These are phyloP conservation scores for Parathielavia hyrcaniae DNA, from an alignment of 495 filamentous ascomycete species.

Conservation along the genomic window DNA sequence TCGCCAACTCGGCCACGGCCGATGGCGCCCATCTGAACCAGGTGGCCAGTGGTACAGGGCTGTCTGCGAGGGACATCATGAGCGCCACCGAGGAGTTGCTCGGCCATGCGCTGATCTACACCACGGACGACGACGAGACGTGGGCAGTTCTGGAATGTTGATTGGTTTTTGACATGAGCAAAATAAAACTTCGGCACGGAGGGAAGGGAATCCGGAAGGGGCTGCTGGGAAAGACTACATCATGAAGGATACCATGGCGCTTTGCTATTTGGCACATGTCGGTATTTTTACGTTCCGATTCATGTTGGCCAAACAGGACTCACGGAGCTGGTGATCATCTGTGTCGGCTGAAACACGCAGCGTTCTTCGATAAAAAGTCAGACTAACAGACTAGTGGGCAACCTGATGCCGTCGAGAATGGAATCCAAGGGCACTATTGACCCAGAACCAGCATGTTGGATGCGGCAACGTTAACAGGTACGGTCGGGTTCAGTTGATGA, in stretches of 20 bases:
- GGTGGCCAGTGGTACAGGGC: slow-evolving; percentile 56
- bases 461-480: slow-evolving; percentile 8
- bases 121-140: slow-evolving; percentile 82
- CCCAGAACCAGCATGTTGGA: slow-evolving; percentile 14
- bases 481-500: slow-evolving; percentile 14
- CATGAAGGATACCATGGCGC: slow-evolving; percentile 9
- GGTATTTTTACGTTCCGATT: neutral
- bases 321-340: neutral
- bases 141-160: slow-evolving; percentile 65
- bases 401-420: neutral
- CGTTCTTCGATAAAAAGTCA: no score
- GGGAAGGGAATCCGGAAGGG: neutral
- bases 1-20: slow-evolving; percentile 55
- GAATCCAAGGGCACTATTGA: neutral
- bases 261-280: neutral
- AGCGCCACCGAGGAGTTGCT: slow-evolving; percentile 74
- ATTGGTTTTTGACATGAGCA: neutral
- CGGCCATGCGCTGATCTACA: slow-evolving; percentile 67
- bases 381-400: neutral
- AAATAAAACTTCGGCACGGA: neutral
- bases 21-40: slow-evolving; percentile 75
- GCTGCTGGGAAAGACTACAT: neutral
- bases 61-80: slow-evolving; percentile 62
- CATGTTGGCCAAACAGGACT: slow-evolving; percentile 6
- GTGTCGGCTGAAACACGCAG: neutral